These are phyloP conservation scores for Dichomitus squalens DNA, from an alignment of 1,284 basidiomycete genomes.

Conservation along the genomic window DNA sequence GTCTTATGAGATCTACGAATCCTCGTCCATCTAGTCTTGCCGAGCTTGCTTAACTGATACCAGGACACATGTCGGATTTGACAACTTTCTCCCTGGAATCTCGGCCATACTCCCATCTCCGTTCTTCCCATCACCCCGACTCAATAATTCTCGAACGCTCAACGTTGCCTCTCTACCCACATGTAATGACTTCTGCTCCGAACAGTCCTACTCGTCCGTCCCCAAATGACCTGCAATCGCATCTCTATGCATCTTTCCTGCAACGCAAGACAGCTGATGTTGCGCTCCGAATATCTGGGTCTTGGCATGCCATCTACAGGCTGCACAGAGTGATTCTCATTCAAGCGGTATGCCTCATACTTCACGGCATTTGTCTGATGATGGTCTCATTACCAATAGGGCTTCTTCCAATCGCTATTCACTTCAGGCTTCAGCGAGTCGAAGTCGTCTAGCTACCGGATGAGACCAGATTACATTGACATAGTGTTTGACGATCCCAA, in stretches of 20 bases:
- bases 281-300: constrained; percentile 64
- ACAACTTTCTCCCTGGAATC: constrained; percentile 12
- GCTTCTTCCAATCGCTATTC: constrained; percentile 85
- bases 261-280: constrained; percentile 77
- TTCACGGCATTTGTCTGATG: not conserved
- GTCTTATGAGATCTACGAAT: not conserved
- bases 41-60: constrained; percentile 9
- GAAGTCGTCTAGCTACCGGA: constrained; percentile 6
- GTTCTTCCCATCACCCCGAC: constrained; percentile 6
- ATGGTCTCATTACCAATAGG: constrained; percentile 42
- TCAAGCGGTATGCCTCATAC: constrained; percentile 65
- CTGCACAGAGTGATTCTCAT: constrained; percentile 85
- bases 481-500: constrained; percentile 84
- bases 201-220: constrained; percentile 33
- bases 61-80: constrained; percentile 19
- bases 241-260: constrained; percentile 77
- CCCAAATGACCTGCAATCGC: constrained; percentile 59
- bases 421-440: constrained; percentile 71
- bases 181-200: constrained; percentile 20
- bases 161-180: constrained; percentile 15
- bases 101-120: constrained; percentile 8
- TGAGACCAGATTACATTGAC: constrained; percentile 49
- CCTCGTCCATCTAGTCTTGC: constrained; percentile 4
- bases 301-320: constrained; percentile 77
- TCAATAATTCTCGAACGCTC: constrained; percentile 10